Base-by-base conservation (phyloP, 331 rosid genomes). In the Ulmus americana region DNA sequence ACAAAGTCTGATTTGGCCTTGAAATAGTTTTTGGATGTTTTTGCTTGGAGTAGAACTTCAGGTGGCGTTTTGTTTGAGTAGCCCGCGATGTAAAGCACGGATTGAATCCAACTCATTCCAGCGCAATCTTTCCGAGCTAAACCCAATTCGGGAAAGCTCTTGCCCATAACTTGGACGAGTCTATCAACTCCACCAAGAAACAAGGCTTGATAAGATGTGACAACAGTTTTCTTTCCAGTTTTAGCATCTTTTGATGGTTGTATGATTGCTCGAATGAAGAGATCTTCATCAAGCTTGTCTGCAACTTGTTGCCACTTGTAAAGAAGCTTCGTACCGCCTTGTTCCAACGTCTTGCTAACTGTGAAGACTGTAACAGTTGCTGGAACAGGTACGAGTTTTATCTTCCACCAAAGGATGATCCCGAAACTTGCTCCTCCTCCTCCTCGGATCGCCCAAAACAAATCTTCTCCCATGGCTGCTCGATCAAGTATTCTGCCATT, bases 1-100 rank as follows among this genome's bases (percentile, higher is more conserved):
- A 91, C 97, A 7, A 77, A 91, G 52, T 91, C 97, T 41, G 97
- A 88, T 59, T 91, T 91, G 15, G 91, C 88, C 67, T 88, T 91
- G 96, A 88, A 91, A 83, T 58, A 85, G 63, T 40, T 76, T 76
- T 79, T 84, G 79, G 73, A 81, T 0, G 74, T 73, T 57, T 84
- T 84, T 1, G 86, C 87, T 43, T 84, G n/a, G 44, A 62, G 53
- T 5, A 48, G 53, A 13, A 3, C 13, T 13, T 48, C 53, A 12
- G 14, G 6, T 1, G 53, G 53, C 14, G 53, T 48, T 5, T 16
- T 16, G 1, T 9, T 12, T 6, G 4, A 16, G 13, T 13, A 11
- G 13, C 53, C 53, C 5, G 13, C 53, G 18, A 48, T 14, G 7
- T 11, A 48, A 12, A 5, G 16, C 14, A 13, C 41, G 7, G 75